Percentiles rank a stretch among this genome's conserved stretches.
phyloP scores from a whole-genome alignment of 345 rosid species.

The Luvunga scandens region DNA sequence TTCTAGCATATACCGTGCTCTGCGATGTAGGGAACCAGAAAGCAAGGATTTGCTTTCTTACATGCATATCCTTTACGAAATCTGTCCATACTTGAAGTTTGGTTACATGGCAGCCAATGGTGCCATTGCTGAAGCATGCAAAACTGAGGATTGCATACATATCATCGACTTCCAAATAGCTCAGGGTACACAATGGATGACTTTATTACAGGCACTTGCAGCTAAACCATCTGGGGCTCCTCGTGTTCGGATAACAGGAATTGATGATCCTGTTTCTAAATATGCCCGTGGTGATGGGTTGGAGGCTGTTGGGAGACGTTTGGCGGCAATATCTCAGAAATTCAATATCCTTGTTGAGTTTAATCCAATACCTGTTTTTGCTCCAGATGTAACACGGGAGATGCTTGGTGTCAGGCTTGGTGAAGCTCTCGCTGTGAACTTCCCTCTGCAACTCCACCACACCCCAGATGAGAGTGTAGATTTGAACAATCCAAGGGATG shows the following conservation, averaged over 20 bases:
- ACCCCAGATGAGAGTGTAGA: constrained; percentile 75
- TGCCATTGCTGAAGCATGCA: constrained; percentile 79
- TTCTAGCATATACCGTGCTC: constrained; percentile 42
- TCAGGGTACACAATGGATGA: constrained; percentile 72
- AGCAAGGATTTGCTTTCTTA: constrained; percentile 62
- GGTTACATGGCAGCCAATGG: constrained; percentile 84
- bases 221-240: constrained; percentile 70
- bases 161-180: constrained; percentile 67
- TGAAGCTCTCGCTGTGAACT: constrained; percentile 66
- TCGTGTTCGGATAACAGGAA: constrained; percentile 64
- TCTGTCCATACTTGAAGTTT: constrained; percentile 74
- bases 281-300: constrained; percentile 55
- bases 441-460: constrained; percentile 71
- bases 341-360: constrained; percentile 60
- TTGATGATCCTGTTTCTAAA: constrained; percentile 51
- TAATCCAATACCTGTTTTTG: constrained; percentile 50
- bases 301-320: constrained; percentile 44
- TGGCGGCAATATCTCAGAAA: constrained; percentile 46
- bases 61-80: constrained; percentile 61
- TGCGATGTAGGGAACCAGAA: constrained; percentile 55
- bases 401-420: constrained; percentile 68
- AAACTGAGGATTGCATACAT: constrained; percentile 52
- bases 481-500: constrained; percentile 65
- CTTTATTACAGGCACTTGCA: constrained; percentile 71
- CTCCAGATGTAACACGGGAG: constrained; percentile 45